Base-by-base conservation (phyloP, 2,329 filamentous ascomycete genomes). In the Fusarium beomiforme region DNA sequence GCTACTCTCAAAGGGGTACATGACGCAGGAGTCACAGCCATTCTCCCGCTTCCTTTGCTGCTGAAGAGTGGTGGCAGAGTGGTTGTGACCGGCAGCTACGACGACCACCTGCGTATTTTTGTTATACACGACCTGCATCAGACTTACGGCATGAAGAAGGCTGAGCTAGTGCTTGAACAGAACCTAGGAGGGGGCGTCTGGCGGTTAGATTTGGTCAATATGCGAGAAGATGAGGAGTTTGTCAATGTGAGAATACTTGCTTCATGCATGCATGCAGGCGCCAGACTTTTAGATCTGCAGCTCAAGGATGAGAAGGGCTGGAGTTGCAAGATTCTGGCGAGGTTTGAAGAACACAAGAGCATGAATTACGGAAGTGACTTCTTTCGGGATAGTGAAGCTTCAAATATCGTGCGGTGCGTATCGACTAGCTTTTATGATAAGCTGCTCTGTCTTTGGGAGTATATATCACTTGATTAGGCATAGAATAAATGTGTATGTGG, bases 321-420 rank as follows among this genome's bases (percentile, higher is more conserved):
- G 87, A 77, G 76, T 2, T 90, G 96, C 62, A 83, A 87, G 44
- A 84, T 95, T 3, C 72, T 95, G 49, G 90, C 87, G 0, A 87
- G 86, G 56, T 97, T 97, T 76, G 92, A 93, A 73, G 92, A 95
- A 78, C 94, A 98, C 78, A 85, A 92, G 81, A 97, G 94, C 79
- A 97, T 98, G 94, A 97, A 97, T 76, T 98, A 98, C 79, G 95
- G 92, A 10, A 93, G 92, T 74, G 94, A 95, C 80, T 88, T 90
- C 64, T 85, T 88, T 71, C 85, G 85, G 3, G 76, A 61, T 26
- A 55, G 57, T 10, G 74, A 76, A 56, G 73, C 14, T 6, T 54
- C 63, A 1, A 61, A 67, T 7, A 59, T 81, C 10, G 60, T 85
- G 37, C 73, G 83, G 23, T 87, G 90, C 72, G 83, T 94, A 2